Evolutionary conservation across 225 moss, liverwort and hornwort species (phyloP).

Genomic region (Sphagnum tenellum): DNA sequence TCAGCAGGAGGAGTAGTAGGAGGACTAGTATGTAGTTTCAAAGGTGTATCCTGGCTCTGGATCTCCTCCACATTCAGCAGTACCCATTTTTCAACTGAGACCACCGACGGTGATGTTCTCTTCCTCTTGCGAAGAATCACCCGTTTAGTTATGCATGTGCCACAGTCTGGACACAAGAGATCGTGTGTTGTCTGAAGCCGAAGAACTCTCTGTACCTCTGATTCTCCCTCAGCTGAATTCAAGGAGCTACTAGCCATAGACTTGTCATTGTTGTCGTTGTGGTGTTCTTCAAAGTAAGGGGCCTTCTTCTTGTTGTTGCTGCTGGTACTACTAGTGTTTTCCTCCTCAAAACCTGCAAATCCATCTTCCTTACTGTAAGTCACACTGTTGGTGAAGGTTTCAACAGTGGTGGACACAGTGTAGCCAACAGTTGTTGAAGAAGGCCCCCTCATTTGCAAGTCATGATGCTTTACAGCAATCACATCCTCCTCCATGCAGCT

Average conservation of each 20-base stretch:
- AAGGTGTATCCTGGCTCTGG: constrained; percentile 8
- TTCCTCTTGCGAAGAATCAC: constrained; percentile 83
- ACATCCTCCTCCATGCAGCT: constrained; percentile 19
- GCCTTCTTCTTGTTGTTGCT: too few species aligned
- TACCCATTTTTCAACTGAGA: constrained; percentile 26
- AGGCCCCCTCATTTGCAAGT: constrained; percentile 2
- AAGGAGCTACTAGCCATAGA: constrained; percentile 3
- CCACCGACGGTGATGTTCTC: constrained; percentile 18
- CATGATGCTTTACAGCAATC: constrained; percentile 23
- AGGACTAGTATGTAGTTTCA: background rate
- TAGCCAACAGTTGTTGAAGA: constrained; percentile 4
- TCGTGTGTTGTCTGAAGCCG: constrained; percentile 75
- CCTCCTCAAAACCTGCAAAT: constrained; percentile 8
- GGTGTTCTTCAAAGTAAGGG: too few species aligned
- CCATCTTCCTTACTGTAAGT: constrained; percentile 40
- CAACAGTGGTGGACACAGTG: constrained; percentile 17
- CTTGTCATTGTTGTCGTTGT: background rate
- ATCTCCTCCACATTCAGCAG: background rate
- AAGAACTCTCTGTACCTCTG: constrained; percentile 58
- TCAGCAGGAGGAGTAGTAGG: background rate
- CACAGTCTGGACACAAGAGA: constrained; percentile 72
- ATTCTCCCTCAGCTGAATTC: constrained; percentile 21
- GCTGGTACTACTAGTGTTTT: too few species aligned
- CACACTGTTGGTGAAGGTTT: constrained; percentile 39
- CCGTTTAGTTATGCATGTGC: constrained; percentile 72